These are phyloP conservation scores for Penicillium sp. DNA, from an alignment of 2,329 filamentous ascomycete genomes.

Conservation along the genomic window DNA sequence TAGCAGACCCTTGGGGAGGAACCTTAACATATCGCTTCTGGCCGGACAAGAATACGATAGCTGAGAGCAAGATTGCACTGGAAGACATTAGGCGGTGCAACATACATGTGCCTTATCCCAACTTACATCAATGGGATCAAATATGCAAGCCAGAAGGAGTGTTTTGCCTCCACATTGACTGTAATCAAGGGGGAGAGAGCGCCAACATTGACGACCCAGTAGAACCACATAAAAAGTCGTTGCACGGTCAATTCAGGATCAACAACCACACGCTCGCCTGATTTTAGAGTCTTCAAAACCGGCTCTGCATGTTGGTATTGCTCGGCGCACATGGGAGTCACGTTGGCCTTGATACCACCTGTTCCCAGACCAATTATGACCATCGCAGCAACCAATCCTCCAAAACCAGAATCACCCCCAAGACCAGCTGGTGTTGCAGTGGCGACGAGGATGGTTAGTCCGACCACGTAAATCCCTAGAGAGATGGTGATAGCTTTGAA, in stretches of 20 bases:
- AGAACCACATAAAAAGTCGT: slow-evolving; percentile 58
- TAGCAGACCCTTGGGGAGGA: slow-evolving; percentile 48
- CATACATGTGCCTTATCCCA: neutral
- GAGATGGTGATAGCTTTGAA: slow-evolving; percentile 48
- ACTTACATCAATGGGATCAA: slow-evolving; percentile 46
- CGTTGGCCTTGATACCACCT: slow-evolving; percentile 56
- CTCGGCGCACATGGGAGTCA: slow-evolving; percentile 46
- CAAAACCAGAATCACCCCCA: slow-evolving; percentile 35
- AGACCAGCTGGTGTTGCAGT: slow-evolving; percentile 43
- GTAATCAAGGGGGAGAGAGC: slow-evolving; percentile 43
- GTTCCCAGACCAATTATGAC: slow-evolving; percentile 53
- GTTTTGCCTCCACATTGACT: slow-evolving; percentile 53
- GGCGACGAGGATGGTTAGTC: slow-evolving; percentile 41
- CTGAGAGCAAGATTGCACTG: slow-evolving; percentile 39
- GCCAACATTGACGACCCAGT: slow-evolving; percentile 58
- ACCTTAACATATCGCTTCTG: slow-evolving; percentile 23
- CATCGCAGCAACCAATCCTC: slow-evolving; percentile 42
- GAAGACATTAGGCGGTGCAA: neutral
- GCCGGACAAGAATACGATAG: slow-evolving; percentile 40
- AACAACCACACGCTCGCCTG: slow-evolving; percentile 46
- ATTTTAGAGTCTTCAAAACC: slow-evolving; percentile 25
- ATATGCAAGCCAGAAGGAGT: slow-evolving; percentile 55
- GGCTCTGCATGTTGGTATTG: slow-evolving; percentile 39
- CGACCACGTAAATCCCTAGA: slow-evolving; percentile 44
- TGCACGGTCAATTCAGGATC: slow-evolving; percentile 52